A percentile compares a stretch with the other conserved stretches of the same genome.
Evolutionary conservation across 495 filamentous ascomycete species (phyloP).

Genomic region (Pseudomonodictys pantanalensis): DNA sequence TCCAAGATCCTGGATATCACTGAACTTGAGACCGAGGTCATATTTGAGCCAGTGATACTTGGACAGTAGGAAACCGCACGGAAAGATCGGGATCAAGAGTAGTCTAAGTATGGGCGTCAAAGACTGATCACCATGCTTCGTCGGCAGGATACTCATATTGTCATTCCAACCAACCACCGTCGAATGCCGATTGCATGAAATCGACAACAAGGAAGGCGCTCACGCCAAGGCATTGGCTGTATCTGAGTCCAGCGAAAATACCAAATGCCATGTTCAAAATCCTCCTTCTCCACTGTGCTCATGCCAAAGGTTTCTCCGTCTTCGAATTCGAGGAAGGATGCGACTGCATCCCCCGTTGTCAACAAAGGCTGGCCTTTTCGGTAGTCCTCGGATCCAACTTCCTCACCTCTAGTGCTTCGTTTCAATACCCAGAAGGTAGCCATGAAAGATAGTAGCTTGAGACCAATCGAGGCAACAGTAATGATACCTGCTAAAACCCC

Average conservation of each 20-base stretch:
- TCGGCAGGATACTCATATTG: too few relatives aligned
- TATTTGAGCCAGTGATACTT: background rate
- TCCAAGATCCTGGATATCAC: background rate
- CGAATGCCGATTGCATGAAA: too few relatives aligned
- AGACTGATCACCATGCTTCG: too few relatives aligned
- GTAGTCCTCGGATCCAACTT: too few relatives aligned
- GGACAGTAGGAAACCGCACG: background rate
- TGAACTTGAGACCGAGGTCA: background rate
- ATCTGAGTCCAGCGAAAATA: background rate
- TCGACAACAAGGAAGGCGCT: background rate
- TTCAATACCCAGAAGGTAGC: background rate
- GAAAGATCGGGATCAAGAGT: background rate
- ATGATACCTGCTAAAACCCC: too few relatives aligned
- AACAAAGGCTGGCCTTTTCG: background rate
- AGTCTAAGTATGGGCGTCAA: too few relatives aligned
- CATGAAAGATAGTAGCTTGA: background rate
- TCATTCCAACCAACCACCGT: too few relatives aligned
- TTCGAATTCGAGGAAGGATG: background rate
- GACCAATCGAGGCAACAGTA: too few relatives aligned
- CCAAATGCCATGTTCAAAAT: background rate
- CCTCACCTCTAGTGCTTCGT: background rate
- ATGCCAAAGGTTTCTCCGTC: background rate
- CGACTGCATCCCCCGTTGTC: background rate
- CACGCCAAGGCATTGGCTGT: background rate
- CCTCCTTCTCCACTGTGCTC: background rate